phyloP scores from a whole-genome alignment of 768 basidiomycete genomes.

The Filobasidium wieringae region DNA sequence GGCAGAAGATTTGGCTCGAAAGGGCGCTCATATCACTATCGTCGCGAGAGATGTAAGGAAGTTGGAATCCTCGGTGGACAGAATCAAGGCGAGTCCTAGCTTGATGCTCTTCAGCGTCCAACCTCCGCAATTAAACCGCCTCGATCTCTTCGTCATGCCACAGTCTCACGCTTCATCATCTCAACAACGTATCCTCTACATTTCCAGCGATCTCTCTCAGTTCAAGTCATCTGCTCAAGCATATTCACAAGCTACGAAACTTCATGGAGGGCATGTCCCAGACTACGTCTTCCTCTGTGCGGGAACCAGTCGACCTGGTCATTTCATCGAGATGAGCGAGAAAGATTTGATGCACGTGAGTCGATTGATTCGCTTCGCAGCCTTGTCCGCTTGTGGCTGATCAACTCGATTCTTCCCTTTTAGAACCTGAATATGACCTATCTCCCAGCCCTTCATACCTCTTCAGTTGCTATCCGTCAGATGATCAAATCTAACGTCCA shows the following conservation, averaged over 20 bases:
- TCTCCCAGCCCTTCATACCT: background rate
- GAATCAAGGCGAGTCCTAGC: conserved; percentile 60
- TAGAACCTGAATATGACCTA: background rate
- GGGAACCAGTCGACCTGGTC: conserved; percentile 53
- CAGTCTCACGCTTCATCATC: background rate
- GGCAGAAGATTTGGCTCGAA: conserved; percentile 49
- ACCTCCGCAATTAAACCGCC: background rate
- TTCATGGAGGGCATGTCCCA: conserved; percentile 51
- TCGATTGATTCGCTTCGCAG: background rate
- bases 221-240: conserved; percentile 51
- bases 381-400: no score
- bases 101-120: background rate
- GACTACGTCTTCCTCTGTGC: conserved; percentile 73
- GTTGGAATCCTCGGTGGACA: conserved; percentile 50
- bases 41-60: conserved; percentile 62
- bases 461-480: background rate
- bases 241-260: conserved; percentile 50
- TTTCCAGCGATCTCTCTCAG: conserved; percentile 55
- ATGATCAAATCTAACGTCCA: conserved; percentile 27
- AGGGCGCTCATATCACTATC: conserved; percentile 73
- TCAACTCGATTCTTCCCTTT: no score
- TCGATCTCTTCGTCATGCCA: no score
- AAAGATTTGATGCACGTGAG: conserved; percentile 44
- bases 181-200: conserved; percentile 50
- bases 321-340: conserved; percentile 59